phyloP scores from a whole-genome alignment of 2,329 filamentous ascomycete species.

The Thermoascus crustaceus region DNA sequence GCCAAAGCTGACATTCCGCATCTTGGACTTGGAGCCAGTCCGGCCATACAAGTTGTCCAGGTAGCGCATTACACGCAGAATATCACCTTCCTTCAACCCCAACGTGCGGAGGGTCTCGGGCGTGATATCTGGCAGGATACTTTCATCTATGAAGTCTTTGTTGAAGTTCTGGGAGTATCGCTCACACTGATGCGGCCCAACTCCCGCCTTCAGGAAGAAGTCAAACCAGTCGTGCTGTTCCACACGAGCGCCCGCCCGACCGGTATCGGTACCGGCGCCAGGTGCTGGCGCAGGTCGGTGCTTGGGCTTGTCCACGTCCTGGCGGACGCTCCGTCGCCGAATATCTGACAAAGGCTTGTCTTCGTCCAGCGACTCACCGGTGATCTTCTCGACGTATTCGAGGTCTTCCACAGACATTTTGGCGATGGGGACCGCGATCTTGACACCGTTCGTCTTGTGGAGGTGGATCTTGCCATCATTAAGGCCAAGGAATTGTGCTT shows the following conservation, averaged over 20 bases:
- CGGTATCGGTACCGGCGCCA: no score
- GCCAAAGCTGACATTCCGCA: constrained; percentile 46
- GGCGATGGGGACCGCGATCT: constrained; percentile 87
- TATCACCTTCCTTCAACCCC: constrained; percentile 92
- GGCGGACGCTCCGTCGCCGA: constrained; percentile 40
- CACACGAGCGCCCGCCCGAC: constrained; percentile 34
- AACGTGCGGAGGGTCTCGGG: constrained; percentile 73
- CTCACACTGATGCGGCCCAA: constrained; percentile 87
- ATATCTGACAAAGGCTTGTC: constrained; percentile 89
- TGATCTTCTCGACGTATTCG: constrained; percentile 82
- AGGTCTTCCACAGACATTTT: constrained; percentile 97
- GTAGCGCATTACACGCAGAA: constrained; percentile 86
- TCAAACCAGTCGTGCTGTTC: constrained; percentile 95
- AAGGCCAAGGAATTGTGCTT: constrained; percentile 89
- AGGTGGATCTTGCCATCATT: constrained; percentile 96
- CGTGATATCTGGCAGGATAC: constrained; percentile 81
- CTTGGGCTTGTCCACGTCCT: constrained; percentile 45
- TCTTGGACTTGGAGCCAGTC: constrained; percentile 47
- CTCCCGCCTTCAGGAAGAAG: constrained; percentile 89
- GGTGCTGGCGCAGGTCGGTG: constrained; percentile 21
- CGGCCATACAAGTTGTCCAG: constrained; percentile 75
- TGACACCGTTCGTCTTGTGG: constrained; percentile 95
- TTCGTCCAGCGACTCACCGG: constrained; percentile 81
- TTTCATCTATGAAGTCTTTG: constrained; percentile 93
- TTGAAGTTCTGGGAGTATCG: constrained; percentile 84